Conservation (phyloP, 2,329 filamentous ascomycete species). For the Claviceps sorghi region DNA sequence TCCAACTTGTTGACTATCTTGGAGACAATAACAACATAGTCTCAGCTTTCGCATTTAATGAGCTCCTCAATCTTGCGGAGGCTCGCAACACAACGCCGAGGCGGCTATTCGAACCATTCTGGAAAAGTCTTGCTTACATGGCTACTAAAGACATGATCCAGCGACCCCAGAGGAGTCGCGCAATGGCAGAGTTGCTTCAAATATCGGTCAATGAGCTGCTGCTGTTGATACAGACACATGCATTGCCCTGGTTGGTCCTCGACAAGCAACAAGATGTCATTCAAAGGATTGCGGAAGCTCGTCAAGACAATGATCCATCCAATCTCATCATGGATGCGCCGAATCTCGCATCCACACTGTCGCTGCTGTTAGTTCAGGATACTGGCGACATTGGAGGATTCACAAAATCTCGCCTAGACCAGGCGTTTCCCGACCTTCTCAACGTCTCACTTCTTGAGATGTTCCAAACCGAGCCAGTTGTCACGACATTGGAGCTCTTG, state of each 20-base stretch:
- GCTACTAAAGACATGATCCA: constrained; percentile 69
- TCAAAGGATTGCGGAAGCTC: constrained; percentile 63
- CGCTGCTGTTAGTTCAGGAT: constrained; percentile 44
- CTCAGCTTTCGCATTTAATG: constrained; percentile 68
- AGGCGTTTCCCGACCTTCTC: constrained; percentile 57
- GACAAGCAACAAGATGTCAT: constrained; percentile 66
- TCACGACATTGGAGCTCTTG: constrained; percentile 66
- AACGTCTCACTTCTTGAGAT: constrained; percentile 51
- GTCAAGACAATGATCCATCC: constrained; percentile 52
- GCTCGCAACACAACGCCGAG: constrained; percentile 45
- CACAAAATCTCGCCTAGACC: constrained; percentile 52
- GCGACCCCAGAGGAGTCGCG: constrained; percentile 67
- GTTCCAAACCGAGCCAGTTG: constrained; percentile 59
- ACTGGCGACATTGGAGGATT: constrained; percentile 44
- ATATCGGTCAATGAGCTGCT: constrained; percentile 64
- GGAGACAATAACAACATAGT: constrained; percentile 70
- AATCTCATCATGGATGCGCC: constrained; percentile 36
- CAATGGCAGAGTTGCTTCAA: constrained; percentile 67
- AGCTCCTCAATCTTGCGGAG: constrained; percentile 61
- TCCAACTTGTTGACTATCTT: constrained; percentile 74
- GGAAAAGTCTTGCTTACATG: constrained; percentile 69
- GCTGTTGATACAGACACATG: constrained; percentile 60
- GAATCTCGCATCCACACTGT: constrained; percentile 44
- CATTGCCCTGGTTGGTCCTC: constrained; percentile 74
- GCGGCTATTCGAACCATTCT: constrained; percentile 71